Conservation (phyloP, 2,329 filamentous ascomycete species). For the Colletotrichum tofieldiae region DNA sequence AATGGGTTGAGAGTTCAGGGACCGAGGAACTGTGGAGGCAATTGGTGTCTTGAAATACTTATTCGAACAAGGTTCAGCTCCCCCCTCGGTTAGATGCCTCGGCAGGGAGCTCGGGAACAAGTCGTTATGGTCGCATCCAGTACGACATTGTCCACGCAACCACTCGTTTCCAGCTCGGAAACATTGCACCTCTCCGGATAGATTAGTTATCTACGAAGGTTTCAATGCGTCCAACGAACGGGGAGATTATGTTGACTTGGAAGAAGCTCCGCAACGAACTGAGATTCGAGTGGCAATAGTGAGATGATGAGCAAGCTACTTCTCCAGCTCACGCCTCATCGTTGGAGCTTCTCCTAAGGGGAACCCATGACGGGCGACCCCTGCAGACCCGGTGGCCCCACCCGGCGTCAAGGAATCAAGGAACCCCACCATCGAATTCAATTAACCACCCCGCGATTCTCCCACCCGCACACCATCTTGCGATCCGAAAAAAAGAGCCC, state of each 20-base stretch:
- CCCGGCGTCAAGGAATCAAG: not conserved
- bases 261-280: not conserved
- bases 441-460: constrained; percentile 23
- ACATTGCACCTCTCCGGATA: not conserved
- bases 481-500: constrained; percentile 7
- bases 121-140: constrained; percentile 10
- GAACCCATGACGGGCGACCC: not conserved
- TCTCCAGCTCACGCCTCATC: not conserved
- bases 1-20: not conserved
- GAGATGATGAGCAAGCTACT: not conserved
- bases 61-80: not conserved
- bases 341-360: not conserved
- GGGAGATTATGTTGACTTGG: not conserved
- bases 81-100: constrained; percentile 15
- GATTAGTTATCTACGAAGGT: not conserved
- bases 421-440: constrained; percentile 37
- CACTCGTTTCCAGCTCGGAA: not conserved
- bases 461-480: constrained; percentile 13
- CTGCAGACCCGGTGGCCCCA: constrained; percentile 9
- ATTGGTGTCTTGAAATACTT: not conserved
- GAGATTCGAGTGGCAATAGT: not conserved
- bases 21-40: not conserved
- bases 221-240: not conserved
- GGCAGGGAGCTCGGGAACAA: constrained; percentile 14
- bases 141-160: not conserved